Percentiles rank a stretch among this genome's conserved stretches.
Evolutionary conservation across 805 yeast species (phyloP).

Genomic region (Nakazawaea sp.): DNA sequence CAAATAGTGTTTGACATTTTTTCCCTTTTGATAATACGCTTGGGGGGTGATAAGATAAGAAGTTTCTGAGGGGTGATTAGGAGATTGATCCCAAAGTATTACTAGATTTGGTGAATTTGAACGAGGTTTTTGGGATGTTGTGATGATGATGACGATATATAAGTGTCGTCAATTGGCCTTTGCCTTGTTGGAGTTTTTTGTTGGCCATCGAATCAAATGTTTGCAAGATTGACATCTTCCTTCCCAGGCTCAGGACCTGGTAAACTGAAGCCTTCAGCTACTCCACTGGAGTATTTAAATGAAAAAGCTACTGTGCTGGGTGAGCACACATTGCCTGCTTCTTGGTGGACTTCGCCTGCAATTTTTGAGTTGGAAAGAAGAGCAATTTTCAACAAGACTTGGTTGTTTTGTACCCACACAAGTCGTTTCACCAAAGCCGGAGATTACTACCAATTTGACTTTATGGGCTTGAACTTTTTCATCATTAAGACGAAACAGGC

Average conservation of each 20-base stretch:
- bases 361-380: conserved; percentile 53
- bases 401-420: conserved; percentile 48
- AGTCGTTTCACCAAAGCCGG: conserved; percentile 52
- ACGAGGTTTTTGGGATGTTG: background rate
- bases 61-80: no score
- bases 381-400: conserved; percentile 47
- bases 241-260: conserved; percentile 7
- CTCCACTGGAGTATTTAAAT: conserved; percentile 8
- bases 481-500: conserved; percentile 48
- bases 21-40: no score
- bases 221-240: conserved; percentile 6
- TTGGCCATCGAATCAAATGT: conserved; percentile 3
- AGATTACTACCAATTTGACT: conserved; percentile 43
- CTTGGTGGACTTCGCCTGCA: conserved; percentile 60
- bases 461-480: conserved; percentile 50
- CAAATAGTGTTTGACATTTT: background rate
- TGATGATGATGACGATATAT: background rate
- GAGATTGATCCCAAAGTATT: no score
- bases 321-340: conserved; percentile 53
- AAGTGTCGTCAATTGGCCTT: background rate
- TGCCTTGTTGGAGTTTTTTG: no score
- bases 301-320: conserved; percentile 20
- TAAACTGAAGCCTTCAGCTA: conserved; percentile 1
- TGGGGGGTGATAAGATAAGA: background rate
- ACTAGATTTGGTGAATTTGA: background rate